A percentile compares a stretch with the other conserved stretches of the same genome.
phyloP scores from a whole-genome alignment of 2,329 filamentous ascomycete species.

The Onygenales sp. region DNA sequence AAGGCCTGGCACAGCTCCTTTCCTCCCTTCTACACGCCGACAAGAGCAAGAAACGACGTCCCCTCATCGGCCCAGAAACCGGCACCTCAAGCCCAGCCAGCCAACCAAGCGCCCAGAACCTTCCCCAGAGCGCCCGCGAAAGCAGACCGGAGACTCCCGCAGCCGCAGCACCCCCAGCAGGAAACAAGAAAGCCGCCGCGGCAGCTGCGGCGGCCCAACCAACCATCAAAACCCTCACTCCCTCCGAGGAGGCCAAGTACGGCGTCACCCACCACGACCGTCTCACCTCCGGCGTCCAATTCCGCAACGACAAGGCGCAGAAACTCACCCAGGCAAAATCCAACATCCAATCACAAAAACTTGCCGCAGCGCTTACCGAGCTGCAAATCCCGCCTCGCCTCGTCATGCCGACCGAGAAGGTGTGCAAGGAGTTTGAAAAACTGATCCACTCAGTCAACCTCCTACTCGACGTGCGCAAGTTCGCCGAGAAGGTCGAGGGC shows the following conservation, averaged over 20 bases:
- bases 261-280: constrained; percentile 81
- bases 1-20: constrained; percentile 68
- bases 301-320: constrained; percentile 57
- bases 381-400: constrained; percentile 37
- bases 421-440: constrained; percentile 41
- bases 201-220: constrained; percentile 35
- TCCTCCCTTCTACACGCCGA: constrained; percentile 75
- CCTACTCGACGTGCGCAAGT: constrained; percentile 38
- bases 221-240: constrained; percentile 60
- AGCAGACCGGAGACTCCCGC: constrained; percentile 22
- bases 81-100: constrained; percentile 35
- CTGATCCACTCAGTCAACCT: constrained; percentile 38
- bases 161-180: constrained; percentile 28
- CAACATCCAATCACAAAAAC: constrained; percentile 40
- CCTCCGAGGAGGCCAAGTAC: constrained; percentile 68
- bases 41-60: constrained; percentile 80
- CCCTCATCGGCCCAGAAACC: constrained; percentile 53
- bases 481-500: constrained; percentile 38
- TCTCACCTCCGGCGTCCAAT: constrained; percentile 74
- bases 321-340: constrained; percentile 42
- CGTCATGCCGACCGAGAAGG: constrained; percentile 41
- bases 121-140: constrained; percentile 26
- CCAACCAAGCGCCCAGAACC: constrained; percentile 36
- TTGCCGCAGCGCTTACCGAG: constrained; percentile 38
- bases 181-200: constrained; percentile 27